Evolutionary conservation across 2,329 filamentous ascomycete genomes (phyloP), one percentile per base, ranked within the genome.

Genomic region (Trichophyton verrucosum): DNA sequence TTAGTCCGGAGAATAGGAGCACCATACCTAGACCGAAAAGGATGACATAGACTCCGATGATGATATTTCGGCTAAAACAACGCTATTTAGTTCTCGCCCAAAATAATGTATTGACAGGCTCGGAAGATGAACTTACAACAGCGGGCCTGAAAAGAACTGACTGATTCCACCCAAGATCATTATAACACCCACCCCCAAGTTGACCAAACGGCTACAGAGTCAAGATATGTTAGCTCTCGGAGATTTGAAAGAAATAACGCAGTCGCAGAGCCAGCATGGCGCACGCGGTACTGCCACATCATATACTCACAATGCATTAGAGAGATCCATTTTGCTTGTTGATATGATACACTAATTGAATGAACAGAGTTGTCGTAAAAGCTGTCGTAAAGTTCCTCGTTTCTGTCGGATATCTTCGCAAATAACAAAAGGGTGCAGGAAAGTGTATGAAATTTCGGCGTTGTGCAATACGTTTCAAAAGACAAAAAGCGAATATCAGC

Each of bases 41-140:
- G 65, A 96, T 89, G 68, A 96, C 84, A 75, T 97, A 99, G 67
- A 84, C 78, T 61, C 90, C 91, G 65, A 96, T 78, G 67, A 99
- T 85, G 69, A 94, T 81, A 66, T 81, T 78, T 71, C 87, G 83
- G 68, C 86, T 89, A 70, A 65, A 63, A 40, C 13, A 56, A 65
- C 57, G 47, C 49, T 22, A 56, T 53, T 36, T 38, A 51, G 46
- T 22, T 15, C 11, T 13, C 8, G 20, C 20, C 46, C 20, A 11
- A 11, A 22, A 11, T 44, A 44, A 44, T 17, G 11, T 4, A 44
- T 44, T 6, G n/a, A 44, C 40, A n/a, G 40, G 40, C 20, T 17
- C 44, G 20, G 44, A 20, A 22, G 30, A 2, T 40, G 17, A 44
- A 61, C 62, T 59, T 59, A 64, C 62, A 64, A 64, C 33, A 44